Evolutionary conservation across 140 eudicot species (phyloP), one percentile per base, ranked within the genome.

Genomic region (Senecio squalidus): DNA sequence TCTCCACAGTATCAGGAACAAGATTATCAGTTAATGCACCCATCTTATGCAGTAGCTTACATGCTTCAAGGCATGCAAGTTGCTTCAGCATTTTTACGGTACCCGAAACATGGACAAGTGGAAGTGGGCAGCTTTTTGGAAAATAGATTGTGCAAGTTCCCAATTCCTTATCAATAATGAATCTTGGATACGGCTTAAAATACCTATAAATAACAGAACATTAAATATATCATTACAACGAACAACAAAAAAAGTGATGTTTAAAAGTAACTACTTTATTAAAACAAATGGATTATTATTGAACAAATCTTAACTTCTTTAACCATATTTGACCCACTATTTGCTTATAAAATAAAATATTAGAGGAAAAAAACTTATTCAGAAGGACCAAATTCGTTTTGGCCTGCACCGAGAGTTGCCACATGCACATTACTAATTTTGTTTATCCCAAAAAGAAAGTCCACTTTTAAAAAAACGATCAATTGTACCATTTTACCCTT

Each of bases 41-140:
- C 23, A 82, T 52, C 64, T 29, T 38, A 60, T 92, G 98, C 21
- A 92, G 82, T 55, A 68, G 31, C 74, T 75, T 79, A 68, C 98
- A 92, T 21, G 98, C 98, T 70, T 87, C 92, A 13, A 87, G 76
- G 73, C 96, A 81, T 10, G 96, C 96, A 58, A 76, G 73, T 73
- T 78, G 86, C 74, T 84, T 87, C 67, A 84, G 74, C 46, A 52
- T 15, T 80, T 81, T 92, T 53, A 24, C 22, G 36, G 68, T 58
- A 1, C 89, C 86, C 0, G 25, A 25, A 43, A 84, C 83, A 8
- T 50, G 50, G 29, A 92, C 64, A 14, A 62, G 57, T 55, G 41
- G 81, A 25, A 92, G 55, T 3, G 92, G 95, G 72, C 82, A 84
- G 57, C 93, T 79, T 60, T 73, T 81, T 3, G 98, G 98, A 55